These are phyloP conservation scores for Coemansia sp. DNA, from an alignment of 192 early-diverging fungal genomes.

Conservation along the genomic window DNA sequence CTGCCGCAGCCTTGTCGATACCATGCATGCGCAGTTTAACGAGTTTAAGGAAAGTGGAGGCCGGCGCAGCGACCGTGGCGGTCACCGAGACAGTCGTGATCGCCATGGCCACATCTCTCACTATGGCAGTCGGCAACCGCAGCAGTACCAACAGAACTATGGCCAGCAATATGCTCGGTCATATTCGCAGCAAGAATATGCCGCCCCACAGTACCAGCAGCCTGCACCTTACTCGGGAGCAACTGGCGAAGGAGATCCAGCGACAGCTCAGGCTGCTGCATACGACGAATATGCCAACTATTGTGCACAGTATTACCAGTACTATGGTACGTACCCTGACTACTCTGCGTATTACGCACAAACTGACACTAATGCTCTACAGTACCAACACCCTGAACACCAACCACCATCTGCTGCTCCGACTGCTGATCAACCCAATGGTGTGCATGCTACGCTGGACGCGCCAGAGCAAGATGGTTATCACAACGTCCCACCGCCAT, in stretches of 20 bases:
- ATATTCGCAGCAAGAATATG: conserved; percentile 4
- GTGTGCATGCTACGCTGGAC: not conserved
- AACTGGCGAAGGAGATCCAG: not conserved
- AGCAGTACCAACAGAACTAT: conserved; percentile 16
- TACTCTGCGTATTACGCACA: conserved; percentile 34
- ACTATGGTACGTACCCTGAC: conserved; percentile 50
- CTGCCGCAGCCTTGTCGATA: conserved; percentile 75
- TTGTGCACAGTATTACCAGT: conserved; percentile 50
- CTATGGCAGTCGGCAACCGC: conserved; percentile 12
- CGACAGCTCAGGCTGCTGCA: conserved; percentile 9
- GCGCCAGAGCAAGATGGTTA: conserved; percentile 16
- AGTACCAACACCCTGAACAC: conserved; percentile 10
- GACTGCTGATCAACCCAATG: not conserved
- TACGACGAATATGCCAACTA: conserved; percentile 43
- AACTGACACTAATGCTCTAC: not conserved
- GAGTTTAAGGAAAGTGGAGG: conserved; percentile 45
- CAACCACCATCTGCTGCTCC: not conserved
- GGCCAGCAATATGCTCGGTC: conserved; percentile 16
- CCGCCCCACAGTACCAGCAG: conserved; percentile 12
- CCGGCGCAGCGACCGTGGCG: conserved; percentile 17
- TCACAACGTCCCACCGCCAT: conserved; percentile 48
- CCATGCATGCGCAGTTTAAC: conserved; percentile 72
- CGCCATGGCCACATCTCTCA: conserved; percentile 7
- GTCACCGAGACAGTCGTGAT: conserved; percentile 17
- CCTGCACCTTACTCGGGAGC: conserved; percentile 6